phyloP scores from a whole-genome alignment of 2,329 filamentous ascomycete genomes.

The Colletotrichum lupini region DNA sequence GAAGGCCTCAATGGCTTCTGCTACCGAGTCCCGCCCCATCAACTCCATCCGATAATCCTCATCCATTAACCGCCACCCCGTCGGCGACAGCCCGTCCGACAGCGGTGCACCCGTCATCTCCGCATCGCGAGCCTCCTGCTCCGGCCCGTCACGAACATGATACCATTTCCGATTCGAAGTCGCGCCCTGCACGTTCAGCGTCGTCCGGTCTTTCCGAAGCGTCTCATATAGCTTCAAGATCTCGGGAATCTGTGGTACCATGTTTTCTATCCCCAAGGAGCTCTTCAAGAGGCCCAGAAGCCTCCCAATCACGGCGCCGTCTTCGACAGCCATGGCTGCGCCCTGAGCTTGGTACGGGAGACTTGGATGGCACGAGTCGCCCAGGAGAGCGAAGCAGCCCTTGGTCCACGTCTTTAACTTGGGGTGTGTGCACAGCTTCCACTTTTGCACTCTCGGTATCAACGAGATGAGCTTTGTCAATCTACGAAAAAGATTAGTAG shows the following conservation, averaged over 20 bases:
- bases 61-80: conserved; percentile 16
- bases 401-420: conserved; percentile 8
- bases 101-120: not conserved
- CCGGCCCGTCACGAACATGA: conserved; percentile 17
- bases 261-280: not conserved
- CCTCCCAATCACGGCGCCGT: conserved; percentile 38
- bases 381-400: conserved; percentile 34
- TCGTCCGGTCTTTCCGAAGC: not conserved
- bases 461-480: conserved; percentile 20
- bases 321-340: conserved; percentile 41
- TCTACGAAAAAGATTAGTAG: not conserved
- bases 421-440: conserved; percentile 19
- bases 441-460: conserved; percentile 24
- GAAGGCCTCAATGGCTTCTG: conserved; percentile 11
- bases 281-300: conserved; percentile 40
- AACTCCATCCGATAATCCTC: not conserved
- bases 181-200: conserved; percentile 10
- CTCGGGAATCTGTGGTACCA: not conserved
- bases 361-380: conserved; percentile 35
- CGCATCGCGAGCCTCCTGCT: conserved; percentile 25
- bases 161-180: conserved; percentile 26
- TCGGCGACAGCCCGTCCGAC: not conserved
- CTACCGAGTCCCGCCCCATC: not conserved
- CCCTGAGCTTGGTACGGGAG: conserved; percentile 42
- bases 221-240: conserved; percentile 16